Evolutionary conservation across 331 rosid species (phyloP), one percentile per base, ranked within the genome.

Genomic region (Quercus lobata): DNA sequence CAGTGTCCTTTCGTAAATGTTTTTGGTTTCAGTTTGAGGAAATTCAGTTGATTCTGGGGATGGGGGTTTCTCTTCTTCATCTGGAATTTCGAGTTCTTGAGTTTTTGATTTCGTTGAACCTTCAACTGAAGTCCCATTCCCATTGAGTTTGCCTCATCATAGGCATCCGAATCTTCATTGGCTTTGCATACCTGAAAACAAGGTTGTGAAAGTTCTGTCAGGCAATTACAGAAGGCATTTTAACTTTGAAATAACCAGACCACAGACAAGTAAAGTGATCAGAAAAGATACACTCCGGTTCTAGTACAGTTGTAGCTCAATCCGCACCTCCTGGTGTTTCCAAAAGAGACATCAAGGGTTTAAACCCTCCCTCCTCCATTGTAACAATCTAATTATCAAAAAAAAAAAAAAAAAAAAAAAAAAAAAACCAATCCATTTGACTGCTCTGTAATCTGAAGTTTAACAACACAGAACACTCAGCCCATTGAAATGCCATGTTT

Each of bases 1-100:
- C 56, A 96, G 88, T 3, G 98, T 93, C 82, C 99, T 89, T 74
- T 81, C 63, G 73, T 88, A 96, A 76, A 57, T 77, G 55, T 57
- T 68, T 30, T 57, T 84, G 1, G 81, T 4, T 77, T 21, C 76
- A 6, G 72, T 74, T 83, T 57, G 76, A 57, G 74, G 72, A 18
- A 66, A 82, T 81, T 82, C 86, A 35, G 81, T 58, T 54, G 84
- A 53, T 69, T 71, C 76, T 15, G 73, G 25, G 27, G 86, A 76
- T 77, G 86, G 69, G 34, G 79, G 37, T 34, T 81, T 85, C 79
- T 85, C 86, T 12, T 76, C 76, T 83, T 85, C 86, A 73, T 81
- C 80, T 3, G 81, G 75, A 25, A 72, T 52, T 73, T 41, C 61
- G 10, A 19, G 72, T 60, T 83, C 74, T 14, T 79, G 68, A 58